These are phyloP conservation scores for Penicillium desertorum DNA, from an alignment of 495 filamentous ascomycete genomes.

Conservation along the genomic window DNA sequence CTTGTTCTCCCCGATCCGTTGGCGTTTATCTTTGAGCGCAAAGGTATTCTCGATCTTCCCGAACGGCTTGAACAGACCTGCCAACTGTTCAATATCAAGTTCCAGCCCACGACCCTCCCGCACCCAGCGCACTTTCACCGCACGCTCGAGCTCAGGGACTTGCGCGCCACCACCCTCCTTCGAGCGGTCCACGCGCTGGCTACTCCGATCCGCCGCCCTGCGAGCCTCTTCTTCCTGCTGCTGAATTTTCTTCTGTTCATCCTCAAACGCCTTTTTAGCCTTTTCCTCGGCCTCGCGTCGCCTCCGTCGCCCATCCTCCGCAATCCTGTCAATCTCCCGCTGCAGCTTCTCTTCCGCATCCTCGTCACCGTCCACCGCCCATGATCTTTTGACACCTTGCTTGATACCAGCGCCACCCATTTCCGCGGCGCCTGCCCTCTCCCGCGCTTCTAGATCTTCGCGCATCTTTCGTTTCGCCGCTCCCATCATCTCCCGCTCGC, in stretches of 20 bases:
- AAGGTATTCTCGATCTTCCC: slow-evolving; percentile 56
- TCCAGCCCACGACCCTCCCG: slow-evolving; percentile 47
- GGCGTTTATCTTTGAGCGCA: slow-evolving; percentile 56
- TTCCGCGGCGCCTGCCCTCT: slow-evolving; percentile 44
- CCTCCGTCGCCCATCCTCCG: slow-evolving; percentile 60
- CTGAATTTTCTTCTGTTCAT: slow-evolving; percentile 44
- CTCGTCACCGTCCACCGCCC: slow-evolving; percentile 44
- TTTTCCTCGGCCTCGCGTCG: slow-evolving; percentile 51
- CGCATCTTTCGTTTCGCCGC: slow-evolving; percentile 68
- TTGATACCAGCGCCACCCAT: slow-evolving; percentile 16
- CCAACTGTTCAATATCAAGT: slow-evolving; percentile 47
- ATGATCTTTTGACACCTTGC: slow-evolving; percentile 48
- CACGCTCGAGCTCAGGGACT: slow-evolving; percentile 58
- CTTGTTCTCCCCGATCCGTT: slow-evolving; percentile 48
- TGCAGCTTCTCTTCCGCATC: slow-evolving; percentile 59
- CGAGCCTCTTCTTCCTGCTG: slow-evolving; percentile 40
- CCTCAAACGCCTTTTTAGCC: slow-evolving; percentile 50
- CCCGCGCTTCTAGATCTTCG: slow-evolving; percentile 69
- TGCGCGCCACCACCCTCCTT: slow-evolving; percentile 43
- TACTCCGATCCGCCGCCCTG: slow-evolving; percentile 32
- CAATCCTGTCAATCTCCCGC: slow-evolving; percentile 59
- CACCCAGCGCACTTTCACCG: slow-evolving; percentile 59
- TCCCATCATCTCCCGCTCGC: slow-evolving; percentile 65
- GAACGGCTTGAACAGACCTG: slow-evolving; percentile 50
- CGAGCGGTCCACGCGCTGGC: slow-evolving; percentile 41